A percentile compares a stretch with the other conserved stretches of the same genome.
These are phyloP conservation scores for Neurospora sp. DNA, from an alignment of 495 filamentous ascomycete genomes.

Conservation along the genomic window DNA sequence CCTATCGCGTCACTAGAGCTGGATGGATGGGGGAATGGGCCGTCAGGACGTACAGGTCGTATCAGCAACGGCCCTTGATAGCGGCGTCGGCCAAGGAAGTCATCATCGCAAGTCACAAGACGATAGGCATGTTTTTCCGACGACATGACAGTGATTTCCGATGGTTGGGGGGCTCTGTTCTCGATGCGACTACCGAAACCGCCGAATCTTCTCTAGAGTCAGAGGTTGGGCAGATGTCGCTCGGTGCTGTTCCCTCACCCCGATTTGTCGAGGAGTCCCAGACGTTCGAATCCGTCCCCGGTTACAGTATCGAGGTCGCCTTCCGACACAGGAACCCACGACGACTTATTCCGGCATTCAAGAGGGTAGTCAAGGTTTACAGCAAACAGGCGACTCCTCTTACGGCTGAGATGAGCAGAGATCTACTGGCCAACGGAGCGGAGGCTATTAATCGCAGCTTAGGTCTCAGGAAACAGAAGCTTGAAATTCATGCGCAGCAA, in stretches of 20 bases:
- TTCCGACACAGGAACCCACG: slow-evolving; percentile 29
- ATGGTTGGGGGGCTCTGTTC: slow-evolving; percentile 30
- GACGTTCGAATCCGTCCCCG: slow-evolving; percentile 31
- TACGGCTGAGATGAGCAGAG: slow-evolving; percentile 28
- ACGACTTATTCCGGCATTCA: slow-evolving; percentile 19
- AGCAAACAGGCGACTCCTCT: slow-evolving; percentile 32
- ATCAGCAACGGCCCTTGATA: slow-evolving; percentile 34
- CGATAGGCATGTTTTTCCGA: slow-evolving; percentile 35
- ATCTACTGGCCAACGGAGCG: slow-evolving; percentile 27
- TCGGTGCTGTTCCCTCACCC: slow-evolving; percentile 30
- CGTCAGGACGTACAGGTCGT: slow-evolving; percentile 32
- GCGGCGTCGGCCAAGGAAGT: slow-evolving; percentile 30
- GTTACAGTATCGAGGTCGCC: slow-evolving; percentile 31
- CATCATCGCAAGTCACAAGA: slow-evolving; percentile 31
- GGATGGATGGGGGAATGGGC: slow-evolving; percentile 30
- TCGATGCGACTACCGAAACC: slow-evolving; percentile 20
- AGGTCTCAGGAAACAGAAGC: slow-evolving; percentile 23
- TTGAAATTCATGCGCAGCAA: slow-evolving; percentile 16
- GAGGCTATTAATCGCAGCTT: slow-evolving; percentile 28
- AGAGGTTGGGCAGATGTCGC: slow-evolving; percentile 22
- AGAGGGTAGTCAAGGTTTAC: slow-evolving; percentile 22
- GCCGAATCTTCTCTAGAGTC: slow-evolving; percentile 21
- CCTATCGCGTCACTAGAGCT: slow-evolving; percentile 28
- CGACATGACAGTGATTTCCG: slow-evolving; percentile 33
- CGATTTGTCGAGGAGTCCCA: slow-evolving; percentile 33